Base-by-base conservation (phyloP, 2,329 filamentous ascomycete genomes). In the Stachybotrys elegans region DNA sequence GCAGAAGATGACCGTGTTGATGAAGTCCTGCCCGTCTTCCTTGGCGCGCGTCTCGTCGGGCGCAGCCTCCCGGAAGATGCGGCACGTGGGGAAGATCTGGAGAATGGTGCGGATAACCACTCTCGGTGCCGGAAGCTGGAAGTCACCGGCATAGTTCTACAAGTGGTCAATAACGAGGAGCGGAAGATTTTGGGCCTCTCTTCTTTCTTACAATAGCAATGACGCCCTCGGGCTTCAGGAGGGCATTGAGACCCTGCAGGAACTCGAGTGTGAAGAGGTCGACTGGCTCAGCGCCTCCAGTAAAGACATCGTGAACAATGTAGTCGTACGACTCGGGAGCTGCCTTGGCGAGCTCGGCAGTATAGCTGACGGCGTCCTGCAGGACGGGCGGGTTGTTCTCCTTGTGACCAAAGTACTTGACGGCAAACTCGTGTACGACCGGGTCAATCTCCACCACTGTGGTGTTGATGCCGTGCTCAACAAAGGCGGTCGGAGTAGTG, bases 281-380 rank as follows among this genome's bases (percentile, higher is more conserved):
- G 3, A 91, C 81, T 1, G 93, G 93, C 63, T 97, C 93, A 0
- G 90, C 91, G 42, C 93, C 93, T 20, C 93, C 93, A 1, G 93
- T 98, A 63, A 98, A 98, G 20, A 98, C 93, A 55, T 98, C 93
- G 63, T 98, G 93, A 43, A 98, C 77, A 58, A 98, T 93, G 69
- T 95, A 97, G 68, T 96, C 85, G 62, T 86, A 98, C 22, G 72
- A 72, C 38, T 71, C 62, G 7, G 66, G 61, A 45, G 69, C 55
- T 22, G 66, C 54, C 41, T 66, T 57, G 43, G 70, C 69, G 39
- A 75, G 59, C 42, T 66, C 57, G 37, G 71, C 64, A 16, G 81
- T 76, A 62, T 83, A 95, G n/a, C 70, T 67, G 3, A 90, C 81
- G 0, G 93, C 93, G 56, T 98, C 89, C 41, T 83, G 79, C 50